These are phyloP conservation scores for Marsdenia floribunda DNA, from an alignment of 257 asterid species.

Conservation along the genomic window DNA sequence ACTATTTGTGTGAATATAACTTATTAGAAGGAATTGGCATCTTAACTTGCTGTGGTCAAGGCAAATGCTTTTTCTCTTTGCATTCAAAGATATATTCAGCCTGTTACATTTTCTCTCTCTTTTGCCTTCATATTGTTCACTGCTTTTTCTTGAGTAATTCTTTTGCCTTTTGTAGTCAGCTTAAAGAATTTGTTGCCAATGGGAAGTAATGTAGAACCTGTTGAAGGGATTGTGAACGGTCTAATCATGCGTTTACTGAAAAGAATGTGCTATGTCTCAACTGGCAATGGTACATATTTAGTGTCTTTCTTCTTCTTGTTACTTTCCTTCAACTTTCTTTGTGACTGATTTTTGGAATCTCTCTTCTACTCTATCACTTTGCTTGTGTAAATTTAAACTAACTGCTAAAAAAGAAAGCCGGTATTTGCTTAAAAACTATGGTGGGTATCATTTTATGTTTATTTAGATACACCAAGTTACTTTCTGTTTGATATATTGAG, in stretches of 20 bases:
- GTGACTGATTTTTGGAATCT: slow-evolving; percentile 1
- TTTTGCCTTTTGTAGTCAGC: slow-evolving; percentile 47
- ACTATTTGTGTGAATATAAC: neutral
- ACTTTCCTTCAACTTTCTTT: neutral
- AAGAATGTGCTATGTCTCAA: slow-evolving; percentile 57
- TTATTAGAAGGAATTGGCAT: neutral
- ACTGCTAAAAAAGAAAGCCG: neutral
- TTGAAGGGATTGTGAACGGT: slow-evolving; percentile 64
- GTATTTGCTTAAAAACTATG: neutral
- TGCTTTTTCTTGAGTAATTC: slow-evolving; percentile 11
- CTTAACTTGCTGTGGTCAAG: neutral
- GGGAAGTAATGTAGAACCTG: slow-evolving; percentile 38
- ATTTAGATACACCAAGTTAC: neutral
- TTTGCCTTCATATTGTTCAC: neutral
- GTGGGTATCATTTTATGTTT: neutral
- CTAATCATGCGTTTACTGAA: slow-evolving; percentile 60
- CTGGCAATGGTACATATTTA: slow-evolving; percentile 54
- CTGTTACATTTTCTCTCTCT: slow-evolving; percentile 6
- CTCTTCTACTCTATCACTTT: neutral
- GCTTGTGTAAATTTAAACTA: neutral
- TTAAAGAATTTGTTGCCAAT: slow-evolving; percentile 37
- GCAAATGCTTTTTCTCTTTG: neutral
- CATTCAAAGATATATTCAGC: neutral
- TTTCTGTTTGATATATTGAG: neutral
- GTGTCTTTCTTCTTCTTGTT: neutral